Base-by-base conservation (phyloP, 192 early-diverging fungal genomes). In the Thamnidium elegans region DNA sequence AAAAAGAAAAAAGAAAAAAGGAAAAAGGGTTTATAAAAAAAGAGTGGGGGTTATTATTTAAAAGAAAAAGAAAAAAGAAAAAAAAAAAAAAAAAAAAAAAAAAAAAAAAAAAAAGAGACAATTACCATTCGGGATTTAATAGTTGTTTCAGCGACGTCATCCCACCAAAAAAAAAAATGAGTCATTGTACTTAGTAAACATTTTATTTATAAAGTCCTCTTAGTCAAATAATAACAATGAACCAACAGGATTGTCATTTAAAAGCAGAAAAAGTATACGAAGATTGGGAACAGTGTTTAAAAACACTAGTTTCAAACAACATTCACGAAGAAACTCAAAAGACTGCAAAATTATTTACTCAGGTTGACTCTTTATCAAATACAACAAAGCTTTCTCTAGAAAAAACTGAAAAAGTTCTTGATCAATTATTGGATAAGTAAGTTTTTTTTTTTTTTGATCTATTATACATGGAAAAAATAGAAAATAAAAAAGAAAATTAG, bases 331-430 rank as follows among this genome's bases (percentile, higher is more conserved):
- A 39, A 7, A 56, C 32, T 13, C 55, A 36, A 56, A 56, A 39
- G 55, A 56, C n/a, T 39, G 34, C 55, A 36, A 56, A 56, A 10
- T 19, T 34, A 56, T 56, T 56, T 39, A 56, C 32, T 13, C 55
- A 56, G 32, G 55, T 56, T 3, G 55, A 56, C 31, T 19, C 15
- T 7, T 31, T 56, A 17, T 56, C 32, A 36, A 56, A 56, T 13
- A 56, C 7, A 7, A 56, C 55, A 36, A 56, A 56, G 34, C 1
- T n/a, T 36, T 56, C 55, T 19, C 17, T 56, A 9, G 31, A 56
- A 56, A 56, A 56, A 17, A 56, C 31, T 56, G 11, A 32, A 17
- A 56, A 56, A 39, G 19, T 39, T 17, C 31, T 56, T 32, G 55
- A 39, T 20, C 31, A 39, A 36, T 56, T 56, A 19, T 34, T 56